phyloP scores from a whole-genome alignment of 2,329 filamentous ascomycete species.

The Diaporthe amygdali region DNA sequence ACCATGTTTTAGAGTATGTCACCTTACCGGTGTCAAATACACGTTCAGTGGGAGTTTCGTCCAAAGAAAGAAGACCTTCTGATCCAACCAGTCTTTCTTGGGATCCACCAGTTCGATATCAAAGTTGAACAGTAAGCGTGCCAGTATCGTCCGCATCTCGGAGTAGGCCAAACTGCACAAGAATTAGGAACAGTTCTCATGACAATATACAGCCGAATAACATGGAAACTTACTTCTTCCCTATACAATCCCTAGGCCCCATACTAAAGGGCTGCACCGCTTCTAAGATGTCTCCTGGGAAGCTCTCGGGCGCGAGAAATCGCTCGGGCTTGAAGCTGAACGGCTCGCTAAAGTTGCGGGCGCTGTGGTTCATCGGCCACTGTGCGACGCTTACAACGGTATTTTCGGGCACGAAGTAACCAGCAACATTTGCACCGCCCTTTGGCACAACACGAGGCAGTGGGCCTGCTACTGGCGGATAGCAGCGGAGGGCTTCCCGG shows the following conservation, averaged over 20 bases:
- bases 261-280: slow-evolving; percentile 53
- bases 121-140: slow-evolving; percentile 54
- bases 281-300: slow-evolving; percentile 45
- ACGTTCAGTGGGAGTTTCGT: slow-evolving; percentile 43
- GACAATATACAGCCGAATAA: neutral
- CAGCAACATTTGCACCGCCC: slow-evolving; percentile 39
- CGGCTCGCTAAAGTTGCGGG: slow-evolving; percentile 49
- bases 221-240: slow-evolving; percentile 46
- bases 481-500: slow-evolving; percentile 41
- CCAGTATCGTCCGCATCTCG: slow-evolving; percentile 55
- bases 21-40: slow-evolving; percentile 38
- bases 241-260: slow-evolving; percentile 56
- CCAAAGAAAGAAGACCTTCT: slow-evolving; percentile 47
- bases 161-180: slow-evolving; percentile 49
- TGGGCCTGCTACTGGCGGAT: slow-evolving; percentile 37
- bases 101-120: slow-evolving; percentile 47
- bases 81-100: slow-evolving; percentile 44
- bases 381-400: slow-evolving; percentile 49
- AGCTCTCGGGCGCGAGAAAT: slow-evolving; percentile 46
- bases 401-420: slow-evolving; percentile 37
- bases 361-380: slow-evolving; percentile 49
- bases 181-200: neutral
- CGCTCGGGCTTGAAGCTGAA: slow-evolving; percentile 53
- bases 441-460: slow-evolving; percentile 36
- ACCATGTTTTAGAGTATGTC: neutral